Evolutionary conservation across 345 rosid species (phyloP).

Genomic region (Ceriops tagal): DNA sequence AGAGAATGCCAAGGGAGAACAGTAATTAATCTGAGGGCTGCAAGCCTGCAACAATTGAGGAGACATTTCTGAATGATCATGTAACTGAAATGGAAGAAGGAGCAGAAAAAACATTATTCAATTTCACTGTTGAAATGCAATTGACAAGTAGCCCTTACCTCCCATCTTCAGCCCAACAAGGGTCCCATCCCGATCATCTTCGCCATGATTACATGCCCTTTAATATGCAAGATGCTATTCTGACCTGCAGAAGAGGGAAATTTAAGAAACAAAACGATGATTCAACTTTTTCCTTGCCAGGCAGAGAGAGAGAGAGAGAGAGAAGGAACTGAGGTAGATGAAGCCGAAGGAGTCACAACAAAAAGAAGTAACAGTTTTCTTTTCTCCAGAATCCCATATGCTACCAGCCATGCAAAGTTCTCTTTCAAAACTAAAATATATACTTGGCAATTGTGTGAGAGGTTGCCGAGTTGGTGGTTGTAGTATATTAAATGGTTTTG

Average conservation of each 20-base stretch:
- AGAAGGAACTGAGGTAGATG: not conserved
- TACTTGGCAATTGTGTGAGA: not conserved
- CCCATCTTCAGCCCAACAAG: conserved; percentile 28
- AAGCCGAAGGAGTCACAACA: conserved; percentile 14
- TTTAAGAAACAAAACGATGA: conserved; percentile 2
- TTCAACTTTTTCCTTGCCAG: conserved; percentile 21
- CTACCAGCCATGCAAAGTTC: conserved; percentile 18
- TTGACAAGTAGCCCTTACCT: conserved; percentile 24
- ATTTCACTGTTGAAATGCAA: conserved; percentile 14
- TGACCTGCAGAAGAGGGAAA: conserved; percentile 19
- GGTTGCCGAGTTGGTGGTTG: conserved; percentile 13
- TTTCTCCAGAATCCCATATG: conserved; percentile 7
- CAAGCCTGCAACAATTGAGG: too few relatives aligned
- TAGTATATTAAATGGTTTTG: not conserved
- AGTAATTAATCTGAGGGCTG: too few relatives aligned
- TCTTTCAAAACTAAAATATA: not conserved
- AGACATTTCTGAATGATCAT: too few relatives aligned
- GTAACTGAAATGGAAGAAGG: not conserved
- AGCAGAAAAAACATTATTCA: conserved; percentile 1
- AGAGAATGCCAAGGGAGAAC: too few relatives aligned
- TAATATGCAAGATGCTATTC: conserved; percentile 15
- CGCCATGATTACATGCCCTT: conserved; percentile 29
- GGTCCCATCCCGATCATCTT: conserved; percentile 35
- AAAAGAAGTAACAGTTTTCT: conserved; percentile 14
- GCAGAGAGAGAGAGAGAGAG: conserved; percentile 6